Evolutionary conservation across 225 moss, liverwort and hornwort genomes (phyloP), one percentile per base, ranked within the genome.

Genomic region (Polytrichum formosum): DNA sequence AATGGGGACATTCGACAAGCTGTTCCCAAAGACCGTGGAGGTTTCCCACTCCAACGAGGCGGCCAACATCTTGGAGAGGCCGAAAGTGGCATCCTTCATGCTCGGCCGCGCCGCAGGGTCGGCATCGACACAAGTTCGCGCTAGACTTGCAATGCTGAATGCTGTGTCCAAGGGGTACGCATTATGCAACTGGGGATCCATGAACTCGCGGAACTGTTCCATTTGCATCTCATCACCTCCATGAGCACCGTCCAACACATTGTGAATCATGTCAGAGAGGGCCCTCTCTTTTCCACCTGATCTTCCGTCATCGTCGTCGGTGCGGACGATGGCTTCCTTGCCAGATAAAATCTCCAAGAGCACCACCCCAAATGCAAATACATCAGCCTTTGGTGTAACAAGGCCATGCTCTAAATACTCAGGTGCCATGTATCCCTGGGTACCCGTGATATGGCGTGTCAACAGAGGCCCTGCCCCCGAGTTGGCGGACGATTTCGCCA

Each of bases 351-450:
- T 75, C 82, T 97, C 97, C 21, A 97, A 69, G 9, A 97, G 61
- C 56, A 90, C 94, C 6, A 97, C 97, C 21, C 97, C 97, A 20
- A 88, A 97, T 0, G 94, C 84, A 46, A 88, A 97, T 1, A 94
- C 94, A 54, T 97, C 97, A 1, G 92, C 94, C 72, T 97, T 97
- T 18, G 88, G 82, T 5, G 92, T 90, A 21, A 97, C 92, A 7
- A 94, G 84, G 23, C 97, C 97, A 56, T 97, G 94, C 66, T 84
- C 89, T 2, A 97, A 83, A 28, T 97, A 97, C 81, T 97, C 97
- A 0, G 97, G 97, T 6, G 97, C 92, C 94, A 94, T 92, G 77
- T 97, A 97, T 26, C 97, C 97, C 30, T 92, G 89, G 7, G 97
- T 97, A 5, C 97, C 97, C 4, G 86, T 85, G 61, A 97, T 94